phyloP scores from a whole-genome alignment of 495 filamentous ascomycete species.

The Schizothecium vesticola region DNA sequence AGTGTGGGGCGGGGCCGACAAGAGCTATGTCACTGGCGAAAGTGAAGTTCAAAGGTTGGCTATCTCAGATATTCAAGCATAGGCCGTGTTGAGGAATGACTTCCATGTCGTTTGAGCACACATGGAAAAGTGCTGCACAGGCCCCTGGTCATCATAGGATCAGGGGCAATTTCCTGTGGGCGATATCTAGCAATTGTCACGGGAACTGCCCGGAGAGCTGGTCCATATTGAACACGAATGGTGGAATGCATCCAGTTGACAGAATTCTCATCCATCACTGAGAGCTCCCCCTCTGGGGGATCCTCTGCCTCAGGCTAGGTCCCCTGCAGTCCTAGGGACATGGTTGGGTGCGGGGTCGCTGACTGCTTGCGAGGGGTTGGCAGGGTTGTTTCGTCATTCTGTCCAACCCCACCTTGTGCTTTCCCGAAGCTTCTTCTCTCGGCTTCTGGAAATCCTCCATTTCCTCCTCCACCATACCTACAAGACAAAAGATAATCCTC shows the following conservation, averaged over 20 bases:
- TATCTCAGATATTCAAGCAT: too few relatives aligned
- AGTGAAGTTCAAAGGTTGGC: neutral
- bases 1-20: neutral
- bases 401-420: slow-evolving; percentile 21
- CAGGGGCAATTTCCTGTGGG: neutral
- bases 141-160: neutral
- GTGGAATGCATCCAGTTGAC: neutral
- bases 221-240: too few relatives aligned
- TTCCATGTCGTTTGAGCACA: too few relatives aligned
- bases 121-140: too few relatives aligned
- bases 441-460: slow-evolving; percentile 2
- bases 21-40: neutral
- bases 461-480: slow-evolving; percentile 10
- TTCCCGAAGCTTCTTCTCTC: slow-evolving; percentile 10
- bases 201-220: neutral
- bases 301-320: too few relatives aligned
- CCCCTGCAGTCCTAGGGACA: too few relatives aligned
- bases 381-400: slow-evolving; percentile 10
- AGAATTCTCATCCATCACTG: neutral
- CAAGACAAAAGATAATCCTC: neutral
- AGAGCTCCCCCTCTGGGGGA: too few relatives aligned
- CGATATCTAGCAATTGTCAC: neutral
- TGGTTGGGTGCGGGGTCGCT: neutral
- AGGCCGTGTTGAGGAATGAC: neutral
- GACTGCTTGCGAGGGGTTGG: neutral